A percentile compares a stretch with the other conserved stretches of the same genome.
Evolutionary conservation across 2,329 filamentous ascomycete species (phyloP).

Genomic region (Sporothrix euskadiensis): DNA sequence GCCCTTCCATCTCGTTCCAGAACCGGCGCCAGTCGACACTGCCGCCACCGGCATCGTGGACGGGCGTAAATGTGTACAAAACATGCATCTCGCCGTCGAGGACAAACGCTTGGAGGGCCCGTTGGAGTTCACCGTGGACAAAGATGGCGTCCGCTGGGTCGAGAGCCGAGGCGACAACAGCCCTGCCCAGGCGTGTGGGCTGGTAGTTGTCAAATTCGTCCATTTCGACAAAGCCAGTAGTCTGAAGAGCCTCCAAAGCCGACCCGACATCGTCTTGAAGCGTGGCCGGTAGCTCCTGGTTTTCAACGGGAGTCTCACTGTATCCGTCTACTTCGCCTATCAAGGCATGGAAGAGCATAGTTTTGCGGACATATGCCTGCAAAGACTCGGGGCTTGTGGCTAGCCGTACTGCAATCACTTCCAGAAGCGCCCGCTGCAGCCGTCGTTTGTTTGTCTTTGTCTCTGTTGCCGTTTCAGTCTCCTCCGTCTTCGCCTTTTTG

Average conservation of each 20-base stretch:
- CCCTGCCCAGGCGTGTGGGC: constrained; percentile 66
- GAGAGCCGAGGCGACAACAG: constrained; percentile 70
- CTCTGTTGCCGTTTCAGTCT: neutral
- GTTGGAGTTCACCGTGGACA: constrained; percentile 66
- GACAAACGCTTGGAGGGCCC: constrained; percentile 70
- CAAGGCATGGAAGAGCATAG: constrained; percentile 62
- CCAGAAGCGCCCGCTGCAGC: constrained; percentile 69
- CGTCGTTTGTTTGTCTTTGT: constrained; percentile 55
- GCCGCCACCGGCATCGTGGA: constrained; percentile 51
- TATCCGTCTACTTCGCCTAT: constrained; percentile 36
- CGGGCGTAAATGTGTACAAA: constrained; percentile 74
- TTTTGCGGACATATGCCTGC: constrained; percentile 67
- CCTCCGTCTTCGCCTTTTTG: neutral
- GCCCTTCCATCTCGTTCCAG: constrained; percentile 66
- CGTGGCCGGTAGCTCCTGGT: neutral
- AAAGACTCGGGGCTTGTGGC: constrained; percentile 66
- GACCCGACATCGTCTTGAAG: constrained; percentile 51
- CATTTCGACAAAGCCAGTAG: constrained; percentile 49
- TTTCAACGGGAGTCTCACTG: constrained; percentile 45
- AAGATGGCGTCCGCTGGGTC: constrained; percentile 75
- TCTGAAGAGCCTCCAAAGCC: constrained; percentile 48
- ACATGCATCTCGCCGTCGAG: constrained; percentile 81
- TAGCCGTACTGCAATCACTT: constrained; percentile 67
- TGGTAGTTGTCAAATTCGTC: constrained; percentile 55
- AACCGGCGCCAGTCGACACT: constrained; percentile 72